Evolutionary conservation across 2,329 filamentous ascomycete species (phyloP), one percentile per base, ranked within the genome.

Genomic region (Fusarium sp.): DNA sequence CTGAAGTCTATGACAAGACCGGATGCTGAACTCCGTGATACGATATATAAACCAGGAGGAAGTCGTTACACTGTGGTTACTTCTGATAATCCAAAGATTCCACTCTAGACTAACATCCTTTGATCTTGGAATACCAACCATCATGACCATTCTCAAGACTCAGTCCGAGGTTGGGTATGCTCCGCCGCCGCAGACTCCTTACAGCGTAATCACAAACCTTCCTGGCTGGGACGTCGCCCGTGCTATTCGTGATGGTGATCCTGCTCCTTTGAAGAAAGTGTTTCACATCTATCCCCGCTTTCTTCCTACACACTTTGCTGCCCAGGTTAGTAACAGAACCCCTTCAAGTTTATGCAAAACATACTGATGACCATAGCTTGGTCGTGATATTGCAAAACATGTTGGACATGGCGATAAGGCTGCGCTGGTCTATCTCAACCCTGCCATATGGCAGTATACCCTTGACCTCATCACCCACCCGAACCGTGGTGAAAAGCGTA

Each of bases 261-360:
- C 58, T 30, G 57, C 70, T 12, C 49, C 80, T 2, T 53, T 84
- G n/a, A 45, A 72, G 34, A 73, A 52, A 18, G 44, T 85, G 2
- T 77, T 77, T 50, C 80, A 82, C 57, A 77, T 85, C 30, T 85
- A 85, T 47, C 84, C 84, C 12, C 80, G 84, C 6, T 83, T 85
- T 60, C 65, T 73, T 2, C 83, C 84, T 1, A 82, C 77, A n/a
- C 76, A 79, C 1, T 72, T 72, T 31, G 73, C 77, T 18, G 75
- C 74, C 4, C 58, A 75, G 70, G 82, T 83, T 62, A 71, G 33
- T 18, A 10, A 16, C 9, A 9, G 7, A 11, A 6, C 2, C 2
- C 4, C 5, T 26, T 15, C 18, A 9, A 7, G 5, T 10, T 13
- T 13, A 10, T 3, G 33, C 18, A 4, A 13, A 31, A 4, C n/a